These are phyloP conservation scores for Neonectria faginata DNA, from an alignment of 2,329 filamentous ascomycete genomes.

Conservation along the genomic window DNA sequence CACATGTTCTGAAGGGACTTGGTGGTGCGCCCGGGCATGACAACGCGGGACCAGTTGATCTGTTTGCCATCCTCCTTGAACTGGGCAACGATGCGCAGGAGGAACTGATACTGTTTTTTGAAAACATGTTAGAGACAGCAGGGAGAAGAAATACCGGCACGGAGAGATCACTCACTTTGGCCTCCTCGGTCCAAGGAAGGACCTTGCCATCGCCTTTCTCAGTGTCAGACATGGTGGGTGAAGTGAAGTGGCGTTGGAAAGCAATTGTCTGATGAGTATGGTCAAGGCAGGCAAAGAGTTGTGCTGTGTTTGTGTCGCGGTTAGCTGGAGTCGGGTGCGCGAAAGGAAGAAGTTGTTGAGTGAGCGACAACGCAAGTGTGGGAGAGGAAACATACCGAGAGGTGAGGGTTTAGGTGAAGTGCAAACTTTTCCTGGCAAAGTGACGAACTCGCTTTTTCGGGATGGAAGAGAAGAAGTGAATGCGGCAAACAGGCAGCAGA, in stretches of 20 bases:
- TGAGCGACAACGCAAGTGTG: background rate
- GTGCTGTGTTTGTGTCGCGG: background rate
- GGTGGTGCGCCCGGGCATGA: conserved; percentile 53
- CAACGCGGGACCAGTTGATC: conserved; percentile 52
- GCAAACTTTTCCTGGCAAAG: background rate
- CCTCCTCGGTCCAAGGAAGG: conserved; percentile 52
- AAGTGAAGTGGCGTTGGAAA: background rate
- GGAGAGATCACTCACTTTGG: conserved; percentile 45
- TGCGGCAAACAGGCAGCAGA: conserved; percentile 1
- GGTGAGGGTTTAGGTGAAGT: background rate
- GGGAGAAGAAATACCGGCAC: background rate
- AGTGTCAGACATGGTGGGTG: conserved; percentile 43
- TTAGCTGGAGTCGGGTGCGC: background rate
- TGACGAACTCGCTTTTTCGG: background rate
- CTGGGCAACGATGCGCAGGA: conserved; percentile 52
- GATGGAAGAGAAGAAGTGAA: background rate
- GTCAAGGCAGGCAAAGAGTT: background rate
- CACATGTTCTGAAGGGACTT: conserved; percentile 55
- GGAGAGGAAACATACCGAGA: background rate
- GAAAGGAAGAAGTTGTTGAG: background rate
- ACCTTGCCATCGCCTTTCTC: conserved; percentile 41
- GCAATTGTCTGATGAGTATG: background rate
- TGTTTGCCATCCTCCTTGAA: conserved; percentile 47
- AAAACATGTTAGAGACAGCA: background rate
- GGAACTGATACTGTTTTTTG: conserved; percentile 49